Base-by-base conservation (phyloP, 2,329 filamentous ascomycete species). In the Falciphora oryzae region DNA sequence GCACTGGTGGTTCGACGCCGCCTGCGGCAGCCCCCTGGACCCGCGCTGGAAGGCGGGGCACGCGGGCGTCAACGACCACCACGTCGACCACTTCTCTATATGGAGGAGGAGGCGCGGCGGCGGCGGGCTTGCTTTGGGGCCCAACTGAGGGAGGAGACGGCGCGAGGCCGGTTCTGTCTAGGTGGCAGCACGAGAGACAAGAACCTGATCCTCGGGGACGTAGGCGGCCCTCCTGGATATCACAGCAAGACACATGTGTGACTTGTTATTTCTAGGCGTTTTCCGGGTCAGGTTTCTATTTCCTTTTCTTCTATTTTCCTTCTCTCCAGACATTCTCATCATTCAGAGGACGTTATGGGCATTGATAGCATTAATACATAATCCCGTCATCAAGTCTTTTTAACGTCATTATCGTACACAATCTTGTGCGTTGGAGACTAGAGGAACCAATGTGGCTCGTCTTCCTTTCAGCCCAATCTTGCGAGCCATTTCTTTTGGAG, bases 1-100 rank as follows among this genome's bases (percentile, higher is more conserved):
- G 27, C 71, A 73, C 58, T 65, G 66, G 58, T 78, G 76, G 76
- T 77, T 71, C 63, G 76, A 78, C 64, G 65, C 77, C 27, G 68
- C 65, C 10, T 78, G 76, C 66, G 76, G 75, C 25, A 73, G 75
- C 28, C 76, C 76, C n/a, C 68, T 61, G 18, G 66, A 67, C 22
- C 59, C 70, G 56, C 63, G 66, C 61, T 74, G 71, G 73, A 38
- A 64, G 27, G 50, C 29, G 2, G 61, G 61, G 6, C 61, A 57
- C 29, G 61, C 29, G 28, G 50, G 35, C 16, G 29, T 44, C 31
- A 29, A 62, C 28, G 35, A 59, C 25, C 31, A 53, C 27, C 16
- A 60, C 61, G 38, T 57, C 38, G 50, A 57, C 50, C 3, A 8
- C 22, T 35, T 62, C 18, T 35, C n/a, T n/a, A 38, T 60, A 29